These are phyloP conservation scores for Chaetomiaceae sp. DNA, from an alignment of 2,329 filamentous ascomycete species.

Conservation along the genomic window DNA sequence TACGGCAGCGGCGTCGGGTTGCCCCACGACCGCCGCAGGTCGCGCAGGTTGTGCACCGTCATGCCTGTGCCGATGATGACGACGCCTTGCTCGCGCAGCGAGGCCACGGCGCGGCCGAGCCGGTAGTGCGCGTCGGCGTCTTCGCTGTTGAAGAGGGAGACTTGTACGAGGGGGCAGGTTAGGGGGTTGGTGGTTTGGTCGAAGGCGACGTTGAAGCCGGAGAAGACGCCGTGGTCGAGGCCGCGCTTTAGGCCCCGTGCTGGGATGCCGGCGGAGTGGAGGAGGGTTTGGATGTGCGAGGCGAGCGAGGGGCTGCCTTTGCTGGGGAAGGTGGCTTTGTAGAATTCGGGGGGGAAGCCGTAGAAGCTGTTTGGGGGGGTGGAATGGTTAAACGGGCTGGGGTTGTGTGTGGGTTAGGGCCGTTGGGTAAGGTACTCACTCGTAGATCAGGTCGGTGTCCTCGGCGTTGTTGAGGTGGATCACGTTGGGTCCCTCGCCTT, in stretches of 20 bases:
- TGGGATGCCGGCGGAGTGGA: slow-evolving; percentile 54
- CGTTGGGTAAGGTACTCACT: slow-evolving; percentile 38
- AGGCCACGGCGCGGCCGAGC: slow-evolving; percentile 60
- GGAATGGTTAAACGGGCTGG: too few relatives aligned
- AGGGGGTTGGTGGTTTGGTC: slow-evolving; percentile 57
- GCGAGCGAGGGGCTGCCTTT: slow-evolving; percentile 57
- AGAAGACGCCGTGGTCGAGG: slow-evolving; percentile 72
- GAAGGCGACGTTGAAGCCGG: slow-evolving; percentile 61
- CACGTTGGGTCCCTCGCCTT: slow-evolving; percentile 40
- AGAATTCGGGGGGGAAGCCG: slow-evolving; percentile 66
- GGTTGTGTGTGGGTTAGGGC: not conserved
- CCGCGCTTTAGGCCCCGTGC: slow-evolving; percentile 57
- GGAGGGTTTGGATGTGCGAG: slow-evolving; percentile 49
- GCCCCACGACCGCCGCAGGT: slow-evolving; percentile 44
- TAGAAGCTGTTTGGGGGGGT: slow-evolving; percentile 46
- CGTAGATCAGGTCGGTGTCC: slow-evolving; percentile 63
- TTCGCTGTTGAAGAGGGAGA: slow-evolving; percentile 62
- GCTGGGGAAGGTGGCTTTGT: slow-evolving; percentile 62
- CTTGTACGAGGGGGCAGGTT: slow-evolving; percentile 65
- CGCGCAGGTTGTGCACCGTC: slow-evolving; percentile 66
- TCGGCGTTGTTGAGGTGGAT: slow-evolving; percentile 64
- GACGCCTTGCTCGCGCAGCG: slow-evolving; percentile 62
- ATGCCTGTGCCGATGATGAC: slow-evolving; percentile 69
- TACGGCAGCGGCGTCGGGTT: slow-evolving; percentile 49
- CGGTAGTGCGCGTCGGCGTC: slow-evolving; percentile 62